phyloP scores from a whole-genome alignment of 2,329 filamentous ascomycete genomes.

The Fusarium sp. region DNA sequence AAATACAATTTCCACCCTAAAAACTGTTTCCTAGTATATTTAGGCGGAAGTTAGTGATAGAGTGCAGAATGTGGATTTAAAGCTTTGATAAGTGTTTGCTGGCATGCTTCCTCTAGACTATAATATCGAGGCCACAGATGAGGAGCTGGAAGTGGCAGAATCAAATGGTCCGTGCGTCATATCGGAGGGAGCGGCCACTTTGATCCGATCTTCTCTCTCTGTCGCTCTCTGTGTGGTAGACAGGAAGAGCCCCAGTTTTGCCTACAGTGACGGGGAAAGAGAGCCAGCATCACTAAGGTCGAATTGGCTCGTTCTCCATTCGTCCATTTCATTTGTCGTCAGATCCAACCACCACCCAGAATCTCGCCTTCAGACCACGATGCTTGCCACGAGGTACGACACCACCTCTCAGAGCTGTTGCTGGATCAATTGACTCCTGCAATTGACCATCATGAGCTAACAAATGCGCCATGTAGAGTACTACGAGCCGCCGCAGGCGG shows the following conservation, averaged over 20 bases:
- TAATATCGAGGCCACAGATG: conserved; percentile 31
- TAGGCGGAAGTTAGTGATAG: conserved; percentile 4
- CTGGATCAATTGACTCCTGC: conserved; percentile 17
- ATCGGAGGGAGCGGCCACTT: conserved; percentile 44
- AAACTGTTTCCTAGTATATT: background rate
- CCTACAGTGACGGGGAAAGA: conserved; percentile 18
- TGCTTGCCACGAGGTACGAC: conserved; percentile 57
- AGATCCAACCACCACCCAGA: conserved; percentile 45
- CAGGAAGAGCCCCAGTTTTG: conserved; percentile 21
- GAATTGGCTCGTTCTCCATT: conserved; percentile 50
- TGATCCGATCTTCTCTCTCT: conserved; percentile 38
- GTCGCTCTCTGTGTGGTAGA: background rate
- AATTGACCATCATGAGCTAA: conserved; percentile 31
- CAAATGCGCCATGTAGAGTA: conserved; percentile 50
- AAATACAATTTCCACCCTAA: background rate
- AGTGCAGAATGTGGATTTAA: conserved; percentile 14
- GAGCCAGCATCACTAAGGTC: conserved; percentile 33
- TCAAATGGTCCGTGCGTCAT: conserved; percentile 38
- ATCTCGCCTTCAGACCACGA: conserved; percentile 47
- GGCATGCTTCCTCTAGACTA: conserved; percentile 31
- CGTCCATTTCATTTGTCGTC: conserved; percentile 48
- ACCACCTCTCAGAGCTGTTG: background rate
- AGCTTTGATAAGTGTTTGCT: conserved; percentile 29
- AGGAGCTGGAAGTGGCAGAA: conserved; percentile 32
- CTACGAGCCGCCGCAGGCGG: conserved; percentile 65